These are phyloP conservation scores for Xylariaceae sp. DNA, from an alignment of 2,329 filamentous ascomycete genomes.

Conservation along the genomic window DNA sequence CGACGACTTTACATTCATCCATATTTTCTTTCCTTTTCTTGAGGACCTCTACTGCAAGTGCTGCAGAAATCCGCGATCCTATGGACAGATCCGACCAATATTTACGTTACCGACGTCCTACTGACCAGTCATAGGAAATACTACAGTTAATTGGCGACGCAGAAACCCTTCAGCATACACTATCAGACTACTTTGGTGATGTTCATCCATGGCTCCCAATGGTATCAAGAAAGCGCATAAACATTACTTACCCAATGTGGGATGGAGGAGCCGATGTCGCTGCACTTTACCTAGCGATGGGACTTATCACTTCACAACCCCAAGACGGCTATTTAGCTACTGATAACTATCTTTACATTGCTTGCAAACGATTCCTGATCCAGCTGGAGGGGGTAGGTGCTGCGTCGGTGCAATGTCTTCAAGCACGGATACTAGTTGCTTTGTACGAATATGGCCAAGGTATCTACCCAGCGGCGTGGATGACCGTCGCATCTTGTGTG, in stretches of 20 bases:
- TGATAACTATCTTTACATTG: conserved; percentile 37
- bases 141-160: conserved; percentile 35
- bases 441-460: conserved; percentile 45
- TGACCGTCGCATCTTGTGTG: conserved; percentile 40
- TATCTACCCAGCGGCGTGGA: conserved; percentile 47
- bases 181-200: conserved; percentile 38
- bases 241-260: conserved; percentile 35
- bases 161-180: conserved; percentile 31
- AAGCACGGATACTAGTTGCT: conserved; percentile 41
- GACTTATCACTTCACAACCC: conserved; percentile 35
- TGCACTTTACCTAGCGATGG: conserved; percentile 45
- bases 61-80: too few relatives aligned
- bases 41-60: too few relatives aligned
- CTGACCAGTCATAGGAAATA: conserved; percentile 29
- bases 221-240: conserved; percentile 41
- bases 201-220: conserved; percentile 46
- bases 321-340: conserved; percentile 29
- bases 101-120: not conserved
- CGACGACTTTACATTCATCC: too few relatives aligned
- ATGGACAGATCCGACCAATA: too few relatives aligned
- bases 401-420: conserved; percentile 38
- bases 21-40: too few relatives aligned
- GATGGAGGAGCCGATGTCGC: conserved; percentile 42
- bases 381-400: conserved; percentile 38
- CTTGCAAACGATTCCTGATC: conserved; percentile 37